Evolutionary conservation across 2,329 filamentous ascomycete genomes (phyloP), one percentile per base, ranked within the genome.

Genomic region (Trichoderma breve): DNA sequence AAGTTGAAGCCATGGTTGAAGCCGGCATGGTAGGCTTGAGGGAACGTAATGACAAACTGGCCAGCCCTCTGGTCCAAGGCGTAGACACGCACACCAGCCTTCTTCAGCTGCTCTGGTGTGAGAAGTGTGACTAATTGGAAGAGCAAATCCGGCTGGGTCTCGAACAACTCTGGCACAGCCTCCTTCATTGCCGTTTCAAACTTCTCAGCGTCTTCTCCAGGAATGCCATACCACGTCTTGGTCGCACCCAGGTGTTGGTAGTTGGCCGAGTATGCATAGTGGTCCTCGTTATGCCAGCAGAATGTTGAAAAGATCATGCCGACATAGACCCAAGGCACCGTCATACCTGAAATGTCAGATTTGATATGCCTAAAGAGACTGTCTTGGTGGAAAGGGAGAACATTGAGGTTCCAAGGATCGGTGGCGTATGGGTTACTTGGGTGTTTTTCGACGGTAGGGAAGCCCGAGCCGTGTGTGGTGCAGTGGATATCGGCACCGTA

Each of bases 281-380:
- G 96, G 78, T 99, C 96, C 79, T 99, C 96, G 74, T 97, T 98
- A 80, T 99, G 96, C 96, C 96, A 99, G 82, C 96, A 99, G 79
- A 99, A 99, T 0, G 96, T 98, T 0, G 96, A 99, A 80, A 99
- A 99, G 51, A 97, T 97, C 96, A 99, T 99, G 73, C 96, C 96
- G 4, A 99, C 96, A 79, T 99, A 99, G 4, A 99, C 90, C 96
- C 96, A 99, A 0, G 96, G 96, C 8, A 99, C 95, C 0, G 96
- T 99, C 96, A 99, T 99, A 47, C 96, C 96, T 2, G 96, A 98
- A 68, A 99, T 97, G 79, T 99, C 96, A 0, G 95, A 94, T 81
- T 98, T 98, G 85, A 99, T 98, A 77, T 99, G 93, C 63, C 95
- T 90, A 84, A 99, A 99, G 1, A 99, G 85, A 62, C 95, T 98